These are phyloP conservation scores for Phytophthora tentaculata DNA, from an alignment of 352 stramenopile genomes.

Conservation along the genomic window DNA sequence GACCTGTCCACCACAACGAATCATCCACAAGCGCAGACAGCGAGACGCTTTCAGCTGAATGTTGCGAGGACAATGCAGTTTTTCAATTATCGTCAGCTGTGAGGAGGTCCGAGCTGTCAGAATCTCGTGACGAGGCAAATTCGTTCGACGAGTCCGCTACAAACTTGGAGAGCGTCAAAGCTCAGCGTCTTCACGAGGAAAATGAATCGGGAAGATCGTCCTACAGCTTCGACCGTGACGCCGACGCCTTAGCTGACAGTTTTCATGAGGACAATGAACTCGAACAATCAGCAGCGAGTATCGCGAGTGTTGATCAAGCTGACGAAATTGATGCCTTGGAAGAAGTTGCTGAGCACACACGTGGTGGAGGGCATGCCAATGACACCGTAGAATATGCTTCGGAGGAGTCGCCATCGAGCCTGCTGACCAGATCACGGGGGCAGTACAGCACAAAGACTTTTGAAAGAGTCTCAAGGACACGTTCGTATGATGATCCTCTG, in stretches of 20 bases:
- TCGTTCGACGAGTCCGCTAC: not conserved
- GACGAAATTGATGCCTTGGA: not conserved
- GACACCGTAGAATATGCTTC: not conserved
- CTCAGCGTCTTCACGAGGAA: not conserved
- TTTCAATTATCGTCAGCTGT: constrained; percentile 1
- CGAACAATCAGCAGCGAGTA: constrained; percentile 2
- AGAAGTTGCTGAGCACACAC: no score
- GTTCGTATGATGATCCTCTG: not conserved
- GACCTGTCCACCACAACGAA: constrained; percentile 4
- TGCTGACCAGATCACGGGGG: not conserved
- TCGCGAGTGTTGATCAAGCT: not conserved
- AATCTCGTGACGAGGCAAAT: constrained; percentile 1
- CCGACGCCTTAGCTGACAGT: not conserved
- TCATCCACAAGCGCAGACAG: no score
- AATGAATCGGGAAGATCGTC: not conserved
- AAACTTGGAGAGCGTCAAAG: not conserved
- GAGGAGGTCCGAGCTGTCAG: not conserved
- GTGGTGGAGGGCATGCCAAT: not conserved
- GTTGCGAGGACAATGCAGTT: not conserved
- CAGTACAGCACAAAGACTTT: not conserved
- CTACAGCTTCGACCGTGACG: not conserved
- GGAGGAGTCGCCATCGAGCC: constrained; percentile 6
- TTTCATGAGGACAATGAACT: constrained; percentile 7
- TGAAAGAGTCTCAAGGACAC: not conserved
- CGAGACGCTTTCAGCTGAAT: no score